Conservation (phyloP, 306 rosid genomes). For the Pyrus pyrifolia region DNA sequence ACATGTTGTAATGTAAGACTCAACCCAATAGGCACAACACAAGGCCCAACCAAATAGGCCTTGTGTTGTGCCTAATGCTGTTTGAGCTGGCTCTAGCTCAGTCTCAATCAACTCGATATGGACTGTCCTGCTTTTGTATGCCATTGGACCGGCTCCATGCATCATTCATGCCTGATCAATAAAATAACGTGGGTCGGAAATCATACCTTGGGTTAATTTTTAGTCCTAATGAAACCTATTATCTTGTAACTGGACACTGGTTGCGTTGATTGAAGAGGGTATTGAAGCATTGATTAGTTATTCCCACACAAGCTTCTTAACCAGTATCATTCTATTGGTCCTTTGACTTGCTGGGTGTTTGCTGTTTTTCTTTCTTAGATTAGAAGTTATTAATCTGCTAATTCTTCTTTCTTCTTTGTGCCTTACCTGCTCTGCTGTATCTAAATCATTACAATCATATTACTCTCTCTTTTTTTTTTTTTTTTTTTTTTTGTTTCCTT, state of each 20-base stretch:
- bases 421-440: neutral
- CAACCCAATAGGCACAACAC: neutral
- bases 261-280: neutral
- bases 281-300: neutral
- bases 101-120: neutral
- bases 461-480: neutral
- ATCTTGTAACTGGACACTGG: neutral
- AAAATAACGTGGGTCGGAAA: neutral
- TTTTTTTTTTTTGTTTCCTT: accelerated
- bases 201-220: neutral
- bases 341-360: neutral
- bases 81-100: neutral
- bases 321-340: neutral
- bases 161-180: neutral
- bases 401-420: neutral
- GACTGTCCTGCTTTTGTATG: neutral
- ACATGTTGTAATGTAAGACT: neutral
- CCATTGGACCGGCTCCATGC: neutral
- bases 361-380: neutral
- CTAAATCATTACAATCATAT: neutral
- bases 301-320: neutral
- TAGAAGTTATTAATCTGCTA: neutral
- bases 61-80: neutral
- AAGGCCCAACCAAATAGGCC: neutral
- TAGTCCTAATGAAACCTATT: neutral